Evolutionary conservation across 2,329 filamentous ascomycete species (phyloP).

Genomic region (Colletotrichum ledebouriae): DNA sequence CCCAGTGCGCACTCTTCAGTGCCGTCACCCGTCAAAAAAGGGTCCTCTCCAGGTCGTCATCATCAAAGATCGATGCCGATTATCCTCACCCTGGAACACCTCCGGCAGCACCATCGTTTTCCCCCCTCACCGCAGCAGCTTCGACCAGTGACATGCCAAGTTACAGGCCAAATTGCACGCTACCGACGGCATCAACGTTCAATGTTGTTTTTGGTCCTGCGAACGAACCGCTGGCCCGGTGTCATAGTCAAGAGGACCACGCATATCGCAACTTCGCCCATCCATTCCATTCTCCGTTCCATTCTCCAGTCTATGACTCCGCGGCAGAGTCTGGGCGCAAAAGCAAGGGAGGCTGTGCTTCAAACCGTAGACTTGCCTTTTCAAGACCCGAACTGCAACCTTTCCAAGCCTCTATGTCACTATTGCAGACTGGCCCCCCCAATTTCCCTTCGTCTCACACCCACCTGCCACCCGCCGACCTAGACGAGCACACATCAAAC

Average conservation of each 20-base stretch:
- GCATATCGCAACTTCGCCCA: conserved; percentile 34
- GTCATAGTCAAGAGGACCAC: conserved; percentile 24
- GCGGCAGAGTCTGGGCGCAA: conserved; percentile 25
- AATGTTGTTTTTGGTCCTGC: conserved; percentile 14
- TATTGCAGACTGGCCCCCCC: conserved; percentile 8
- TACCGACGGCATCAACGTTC: conserved; percentile 24
- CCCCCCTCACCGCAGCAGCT: conserved; percentile 24
- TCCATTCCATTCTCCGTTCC: conserved; percentile 10
- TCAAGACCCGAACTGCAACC: conserved; percentile 24
- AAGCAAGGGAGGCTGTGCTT: conserved; percentile 29
- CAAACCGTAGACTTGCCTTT: conserved; percentile 20
- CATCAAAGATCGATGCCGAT: conserved; percentile 15
- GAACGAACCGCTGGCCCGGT: conserved; percentile 20
- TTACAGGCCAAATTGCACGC: conserved; percentile 4
- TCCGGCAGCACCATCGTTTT: conserved; percentile 35
- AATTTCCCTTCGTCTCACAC: not conserved
- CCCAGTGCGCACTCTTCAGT: conserved; percentile 1
- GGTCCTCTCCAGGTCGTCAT: conserved; percentile 1
- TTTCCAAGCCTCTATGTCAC: not conserved
- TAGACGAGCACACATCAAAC: conserved; percentile 41
- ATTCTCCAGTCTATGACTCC: not conserved
- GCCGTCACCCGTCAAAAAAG: conserved; percentile 3
- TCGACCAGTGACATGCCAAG: conserved; percentile 18
- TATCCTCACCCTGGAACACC: conserved; percentile 29
- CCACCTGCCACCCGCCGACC: not conserved